These are phyloP conservation scores for Medicago arabica DNA, from an alignment of 306 rosid genomes.

Conservation along the genomic window DNA sequence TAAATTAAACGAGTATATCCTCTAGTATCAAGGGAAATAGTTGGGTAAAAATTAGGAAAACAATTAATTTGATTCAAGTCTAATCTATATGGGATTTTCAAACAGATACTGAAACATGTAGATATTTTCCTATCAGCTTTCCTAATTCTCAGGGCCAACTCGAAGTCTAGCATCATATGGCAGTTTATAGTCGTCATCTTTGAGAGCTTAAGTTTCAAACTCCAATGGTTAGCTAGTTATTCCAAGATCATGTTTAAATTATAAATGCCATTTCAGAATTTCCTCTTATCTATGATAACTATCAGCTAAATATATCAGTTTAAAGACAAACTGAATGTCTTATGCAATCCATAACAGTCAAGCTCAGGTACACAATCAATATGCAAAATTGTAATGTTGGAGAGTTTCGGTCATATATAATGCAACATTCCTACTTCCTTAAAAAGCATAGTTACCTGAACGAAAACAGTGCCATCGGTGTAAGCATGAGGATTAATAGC, in stretches of 20 bases:
- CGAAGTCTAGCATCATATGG: not conserved
- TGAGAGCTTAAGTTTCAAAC: not conserved
- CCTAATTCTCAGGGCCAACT: not conserved
- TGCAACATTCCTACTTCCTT: too few species aligned
- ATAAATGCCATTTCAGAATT: not conserved
- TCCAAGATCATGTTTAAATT: not conserved
- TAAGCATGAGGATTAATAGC: slow-evolving; percentile 98
- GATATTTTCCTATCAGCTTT: not conserved
- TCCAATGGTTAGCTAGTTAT: not conserved
- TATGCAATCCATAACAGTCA: slow-evolving; percentile 6
- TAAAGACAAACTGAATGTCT: not conserved
- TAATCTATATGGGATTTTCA: not conserved
- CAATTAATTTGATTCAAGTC: not conserved
- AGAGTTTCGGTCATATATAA: too few species aligned
- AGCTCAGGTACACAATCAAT: slow-evolving; percentile 41
- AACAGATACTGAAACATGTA: not conserved
- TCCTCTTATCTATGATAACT: not conserved
- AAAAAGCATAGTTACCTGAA: slow-evolving; percentile 62
- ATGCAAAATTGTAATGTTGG: slow-evolving; percentile 30
- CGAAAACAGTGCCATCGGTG: slow-evolving; percentile 97
- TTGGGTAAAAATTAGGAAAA: not conserved
- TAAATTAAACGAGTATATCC: too few species aligned
- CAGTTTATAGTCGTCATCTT: not conserved
- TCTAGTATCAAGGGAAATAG: too few species aligned
- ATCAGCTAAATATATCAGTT: not conserved